Conservation (phyloP, 2,329 filamentous ascomycete species). For the Stagonosporopsis vannaccii region DNA sequence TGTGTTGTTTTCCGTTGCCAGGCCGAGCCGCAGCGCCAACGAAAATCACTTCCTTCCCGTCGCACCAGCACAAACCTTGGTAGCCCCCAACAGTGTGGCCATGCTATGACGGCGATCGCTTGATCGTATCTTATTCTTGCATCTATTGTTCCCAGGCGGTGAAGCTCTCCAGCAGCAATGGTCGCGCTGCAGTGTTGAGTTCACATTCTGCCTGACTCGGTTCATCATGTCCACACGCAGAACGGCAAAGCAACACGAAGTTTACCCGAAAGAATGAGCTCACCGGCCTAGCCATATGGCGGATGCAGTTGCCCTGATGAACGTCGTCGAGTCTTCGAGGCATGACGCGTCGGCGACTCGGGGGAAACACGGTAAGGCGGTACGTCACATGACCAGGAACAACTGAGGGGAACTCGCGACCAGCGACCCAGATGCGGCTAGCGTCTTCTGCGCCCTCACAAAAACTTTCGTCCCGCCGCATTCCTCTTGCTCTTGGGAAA, state of each 20-base stretch:
- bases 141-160: neutral
- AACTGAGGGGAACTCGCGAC: slow-evolving; percentile 3
- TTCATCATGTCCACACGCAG: neutral
- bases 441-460: slow-evolving; percentile 22
- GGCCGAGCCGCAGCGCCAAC: slow-evolving; percentile 20
- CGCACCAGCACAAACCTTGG: slow-evolving; percentile 18
- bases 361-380: slow-evolving; percentile 3
- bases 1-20: slow-evolving; percentile 27
- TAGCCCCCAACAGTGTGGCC: neutral
- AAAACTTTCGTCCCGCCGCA: slow-evolving; percentile 34
- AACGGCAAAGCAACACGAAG: neutral
- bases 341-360: slow-evolving; percentile 2
- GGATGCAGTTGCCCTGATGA: neutral
- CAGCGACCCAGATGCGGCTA: slow-evolving; percentile 7
- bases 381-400: slow-evolving; percentile 1
- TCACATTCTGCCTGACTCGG: neutral
- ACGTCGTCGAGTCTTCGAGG: neutral
- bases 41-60: slow-evolving; percentile 23
- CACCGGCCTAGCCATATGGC: neutral
- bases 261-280: neutral
- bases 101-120: neutral
- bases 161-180: too few relatives aligned
- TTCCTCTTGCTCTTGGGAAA: slow-evolving; percentile 57
- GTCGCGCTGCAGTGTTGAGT: neutral
- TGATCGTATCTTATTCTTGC: neutral